Percentiles rank a stretch among this genome's conserved stretches.
These are phyloP conservation scores for Cladosporium sp. DNA, from an alignment of 2,329 filamentous ascomycete genomes.

Conservation along the genomic window DNA sequence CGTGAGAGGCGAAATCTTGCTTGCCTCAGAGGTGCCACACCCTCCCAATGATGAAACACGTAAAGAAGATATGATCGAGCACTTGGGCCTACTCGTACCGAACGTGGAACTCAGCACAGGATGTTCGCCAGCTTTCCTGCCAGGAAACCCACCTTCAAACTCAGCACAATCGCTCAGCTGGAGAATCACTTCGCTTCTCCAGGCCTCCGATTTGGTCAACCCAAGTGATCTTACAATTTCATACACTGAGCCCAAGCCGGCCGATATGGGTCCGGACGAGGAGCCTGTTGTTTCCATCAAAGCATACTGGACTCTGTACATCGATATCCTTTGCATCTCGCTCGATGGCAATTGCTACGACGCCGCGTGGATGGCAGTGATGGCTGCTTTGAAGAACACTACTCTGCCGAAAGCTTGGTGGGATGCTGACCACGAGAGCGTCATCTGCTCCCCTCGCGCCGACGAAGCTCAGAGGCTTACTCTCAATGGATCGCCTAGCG, in stretches of 20 bases:
- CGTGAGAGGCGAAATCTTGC: constrained; percentile 78
- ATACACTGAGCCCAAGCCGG: constrained; percentile 37
- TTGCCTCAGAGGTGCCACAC: constrained; percentile 68
- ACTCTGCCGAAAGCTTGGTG: constrained; percentile 74
- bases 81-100: constrained; percentile 73
- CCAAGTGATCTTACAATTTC: constrained; percentile 67
- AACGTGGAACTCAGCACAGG: constrained; percentile 92
- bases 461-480: constrained; percentile 53
- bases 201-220: constrained; percentile 64
- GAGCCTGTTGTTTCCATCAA: constrained; percentile 55
- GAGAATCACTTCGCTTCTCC: constrained; percentile 70
- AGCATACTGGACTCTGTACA: constrained; percentile 92
- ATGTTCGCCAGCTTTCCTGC: constrained; percentile 78
- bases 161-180: constrained; percentile 83
- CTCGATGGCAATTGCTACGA: constrained; percentile 91
- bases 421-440: constrained; percentile 74
- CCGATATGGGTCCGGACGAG: constrained; percentile 40
- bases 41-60: constrained; percentile 37
- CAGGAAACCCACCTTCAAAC: constrained; percentile 73
- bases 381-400: constrained; percentile 76
- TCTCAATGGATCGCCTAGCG: constrained; percentile 65
- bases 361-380: constrained; percentile 77
- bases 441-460: constrained; percentile 67
- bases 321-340: constrained; percentile 91
- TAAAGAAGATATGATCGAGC: constrained; percentile 34